Evolutionary conservation across 805 yeast species (phyloP).

Genomic region (Maudiozyma turicensis): DNA sequence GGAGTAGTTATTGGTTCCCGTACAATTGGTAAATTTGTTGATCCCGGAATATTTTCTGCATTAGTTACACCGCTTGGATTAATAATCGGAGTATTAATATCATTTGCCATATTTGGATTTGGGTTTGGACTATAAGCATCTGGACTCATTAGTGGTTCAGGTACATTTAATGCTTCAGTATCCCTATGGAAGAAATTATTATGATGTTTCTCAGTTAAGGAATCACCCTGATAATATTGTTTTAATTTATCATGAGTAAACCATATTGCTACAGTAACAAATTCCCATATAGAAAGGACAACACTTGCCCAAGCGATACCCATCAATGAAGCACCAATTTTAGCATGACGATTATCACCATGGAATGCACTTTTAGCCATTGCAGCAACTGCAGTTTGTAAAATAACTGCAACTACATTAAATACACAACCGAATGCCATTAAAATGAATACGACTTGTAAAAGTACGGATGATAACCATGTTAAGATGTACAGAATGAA

Average conservation of each 20-base stretch:
- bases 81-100: not conserved
- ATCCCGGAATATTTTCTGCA: not conserved
- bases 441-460: slow-evolving; percentile 45
- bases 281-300: slow-evolving; percentile 26
- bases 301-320: slow-evolving; percentile 69
- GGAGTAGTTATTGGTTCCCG: not conserved
- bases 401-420: slow-evolving; percentile 52
- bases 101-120: not conserved
- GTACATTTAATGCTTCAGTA: slow-evolving; percentile 5
- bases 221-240: not conserved
- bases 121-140: slow-evolving; percentile 7
- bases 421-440: slow-evolving; percentile 43
- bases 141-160: slow-evolving; percentile 5
- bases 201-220: slow-evolving; percentile 1
- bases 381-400: slow-evolving; percentile 71
- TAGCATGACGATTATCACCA: slow-evolving; percentile 34
- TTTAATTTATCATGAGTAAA: not conserved
- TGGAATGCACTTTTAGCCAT: slow-evolving; percentile 63
- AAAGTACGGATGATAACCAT: slow-evolving; percentile 45
- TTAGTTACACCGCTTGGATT: not conserved
- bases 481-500: slow-evolving; percentile 47
- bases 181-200: slow-evolving; percentile 9
- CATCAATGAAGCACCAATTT: slow-evolving; percentile 46
- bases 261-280: slow-evolving; percentile 1
- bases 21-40: not conserved